Percentiles rank a stretch among this genome's conserved stretches.
These are phyloP conservation scores for Corymbia maculata DNA, from an alignment of 345 rosid genomes.

Conservation along the genomic window DNA sequence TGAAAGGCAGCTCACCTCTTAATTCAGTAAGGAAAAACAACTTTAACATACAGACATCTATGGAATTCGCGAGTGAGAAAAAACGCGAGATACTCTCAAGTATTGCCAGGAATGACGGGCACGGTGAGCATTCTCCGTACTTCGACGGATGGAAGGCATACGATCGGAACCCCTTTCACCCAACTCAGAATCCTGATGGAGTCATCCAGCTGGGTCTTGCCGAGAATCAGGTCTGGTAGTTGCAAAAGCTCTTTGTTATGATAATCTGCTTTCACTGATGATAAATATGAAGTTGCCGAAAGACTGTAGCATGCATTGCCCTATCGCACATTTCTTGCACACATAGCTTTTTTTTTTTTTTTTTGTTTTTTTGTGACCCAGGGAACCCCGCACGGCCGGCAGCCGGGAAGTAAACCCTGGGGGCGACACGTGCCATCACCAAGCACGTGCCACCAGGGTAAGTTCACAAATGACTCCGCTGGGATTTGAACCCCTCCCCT, in stretches of 20 bases:
- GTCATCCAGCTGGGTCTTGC: slow-evolving; percentile 91
- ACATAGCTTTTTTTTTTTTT: too few species aligned
- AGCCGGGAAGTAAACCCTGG: too few species aligned
- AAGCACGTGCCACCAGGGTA: too few species aligned
- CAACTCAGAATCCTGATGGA: slow-evolving; percentile 39
- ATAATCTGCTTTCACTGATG: neutral
- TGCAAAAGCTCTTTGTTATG: neutral
- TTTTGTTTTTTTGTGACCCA: too few species aligned
- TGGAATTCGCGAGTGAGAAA: neutral
- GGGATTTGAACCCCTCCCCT: too few species aligned
- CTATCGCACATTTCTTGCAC: neutral
- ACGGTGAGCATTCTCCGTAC: slow-evolving; percentile 74
- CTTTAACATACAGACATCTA: neutral
- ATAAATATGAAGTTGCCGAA: neutral
- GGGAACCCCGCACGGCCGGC: too few species aligned
- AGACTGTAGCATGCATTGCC: neutral
- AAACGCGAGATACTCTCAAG: slow-evolving; percentile 3
- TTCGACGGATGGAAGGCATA: slow-evolving; percentile 90
- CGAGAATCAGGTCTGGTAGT: slow-evolving; percentile 57
- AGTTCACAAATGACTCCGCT: too few species aligned
- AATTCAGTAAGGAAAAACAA: neutral
- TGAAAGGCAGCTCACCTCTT: neutral
- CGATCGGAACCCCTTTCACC: slow-evolving; percentile 59
- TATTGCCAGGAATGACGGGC: slow-evolving; percentile 46
- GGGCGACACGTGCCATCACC: too few species aligned